Conservation (phyloP, 1,284 basidiomycete genomes). For the Apiotrichum mycotoxinovorans region DNA sequence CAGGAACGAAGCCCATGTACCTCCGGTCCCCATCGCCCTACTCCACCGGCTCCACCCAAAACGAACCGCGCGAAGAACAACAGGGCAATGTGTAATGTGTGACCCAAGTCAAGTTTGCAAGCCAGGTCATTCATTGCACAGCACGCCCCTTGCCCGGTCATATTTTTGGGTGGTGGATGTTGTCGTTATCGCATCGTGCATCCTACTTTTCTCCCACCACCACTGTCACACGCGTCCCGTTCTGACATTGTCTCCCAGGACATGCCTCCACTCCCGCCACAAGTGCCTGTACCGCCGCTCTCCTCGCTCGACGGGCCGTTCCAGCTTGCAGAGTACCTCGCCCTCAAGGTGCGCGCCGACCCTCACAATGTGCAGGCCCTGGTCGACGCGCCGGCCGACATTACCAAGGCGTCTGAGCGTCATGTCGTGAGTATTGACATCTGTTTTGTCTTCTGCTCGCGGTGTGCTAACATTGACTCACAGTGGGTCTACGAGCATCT, state of each 20-base stretch:
- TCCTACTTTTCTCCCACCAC: not conserved
- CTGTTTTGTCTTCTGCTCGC: not conserved
- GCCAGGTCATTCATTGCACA: too few relatives aligned
- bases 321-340: slow-evolving; percentile 92
- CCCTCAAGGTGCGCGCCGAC: slow-evolving; percentile 74
- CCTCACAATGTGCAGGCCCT: slow-evolving; percentile 83
- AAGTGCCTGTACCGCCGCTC: slow-evolving; percentile 33
- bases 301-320: slow-evolving; percentile 74
- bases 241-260: slow-evolving; percentile 25
- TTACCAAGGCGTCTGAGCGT: slow-evolving; percentile 50
- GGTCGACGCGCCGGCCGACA: slow-evolving; percentile 62
- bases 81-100: too few relatives aligned
- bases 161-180: too few relatives aligned
- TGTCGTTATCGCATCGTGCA: too few relatives aligned
- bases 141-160: too few relatives aligned
- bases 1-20: too few relatives aligned
- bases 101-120: too few relatives aligned
- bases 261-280: slow-evolving; percentile 26
- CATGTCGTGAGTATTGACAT: slow-evolving; percentile 47
- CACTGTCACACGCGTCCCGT: too few relatives aligned
- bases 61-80: too few relatives aligned
- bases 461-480: slow-evolving; percentile 57
- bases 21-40: too few relatives aligned
- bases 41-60: too few relatives aligned
- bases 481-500: slow-evolving; percentile 95